Conservation (phyloP, 345 rosid species). For the Salix viminalis region DNA sequence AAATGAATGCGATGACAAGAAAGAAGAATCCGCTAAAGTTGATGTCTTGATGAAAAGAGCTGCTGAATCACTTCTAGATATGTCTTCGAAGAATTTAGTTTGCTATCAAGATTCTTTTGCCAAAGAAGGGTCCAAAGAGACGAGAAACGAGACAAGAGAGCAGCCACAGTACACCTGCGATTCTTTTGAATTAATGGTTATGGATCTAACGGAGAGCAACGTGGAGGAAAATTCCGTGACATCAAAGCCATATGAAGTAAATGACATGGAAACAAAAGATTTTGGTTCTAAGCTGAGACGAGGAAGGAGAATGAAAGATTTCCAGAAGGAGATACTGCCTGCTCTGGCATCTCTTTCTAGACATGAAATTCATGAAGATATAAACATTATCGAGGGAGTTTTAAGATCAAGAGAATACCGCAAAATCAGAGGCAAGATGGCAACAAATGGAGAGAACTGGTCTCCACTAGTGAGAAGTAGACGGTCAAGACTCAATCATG, state of each 20-base stretch:
- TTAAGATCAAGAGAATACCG: constrained; percentile 77
- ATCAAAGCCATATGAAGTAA: constrained; percentile 51
- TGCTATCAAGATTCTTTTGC: constrained; percentile 16
- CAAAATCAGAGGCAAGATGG: constrained; percentile 47
- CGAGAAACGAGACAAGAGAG: constrained; percentile 21
- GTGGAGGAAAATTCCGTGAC: constrained; percentile 45
- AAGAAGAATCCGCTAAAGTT: constrained; percentile 29
- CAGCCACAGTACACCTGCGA: constrained; percentile 44
- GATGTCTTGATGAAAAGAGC: constrained; percentile 42
- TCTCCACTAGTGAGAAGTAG: constrained; percentile 35
- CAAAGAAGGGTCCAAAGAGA: constrained; percentile 21
- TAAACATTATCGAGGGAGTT: constrained; percentile 63
- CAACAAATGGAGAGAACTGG: constrained; percentile 35
- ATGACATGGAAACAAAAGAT: constrained; percentile 38
- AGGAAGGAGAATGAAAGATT: constrained; percentile 81
- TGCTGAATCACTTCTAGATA: constrained; percentile 53
- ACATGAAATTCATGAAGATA: constrained; percentile 67
- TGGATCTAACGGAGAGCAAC: constrained; percentile 47
- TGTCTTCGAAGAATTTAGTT: constrained; percentile 31
- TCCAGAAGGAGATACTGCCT: constrained; percentile 73
- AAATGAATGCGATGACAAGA: constrained; percentile 5
- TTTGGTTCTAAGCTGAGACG: constrained; percentile 54
- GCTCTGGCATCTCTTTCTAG: constrained; percentile 56
- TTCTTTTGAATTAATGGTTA: constrained; percentile 51
- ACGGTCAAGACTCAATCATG: constrained; percentile 27